Conservation (phyloP, 1,284 basidiomycete species). For the Boletus putidus region DNA sequence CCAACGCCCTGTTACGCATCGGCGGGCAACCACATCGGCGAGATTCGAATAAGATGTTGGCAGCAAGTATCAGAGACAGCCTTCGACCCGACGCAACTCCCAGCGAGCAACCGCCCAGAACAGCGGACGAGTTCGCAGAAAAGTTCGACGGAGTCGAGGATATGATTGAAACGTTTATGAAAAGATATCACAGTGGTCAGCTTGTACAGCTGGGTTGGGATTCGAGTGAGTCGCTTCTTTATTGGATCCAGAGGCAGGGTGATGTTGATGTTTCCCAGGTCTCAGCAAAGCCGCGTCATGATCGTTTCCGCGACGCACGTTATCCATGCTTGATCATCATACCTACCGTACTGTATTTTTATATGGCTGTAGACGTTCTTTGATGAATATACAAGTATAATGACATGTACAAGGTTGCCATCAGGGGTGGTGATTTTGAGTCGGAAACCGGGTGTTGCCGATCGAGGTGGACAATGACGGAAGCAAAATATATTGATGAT, state of each 20-base stretch:
- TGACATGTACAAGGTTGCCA: slow-evolving; percentile 22
- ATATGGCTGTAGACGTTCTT: neutral
- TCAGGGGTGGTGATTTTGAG: neutral
- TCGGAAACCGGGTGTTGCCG: slow-evolving; percentile 28
- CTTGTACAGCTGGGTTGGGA: slow-evolving; percentile 33
- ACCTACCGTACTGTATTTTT: slow-evolving; percentile 22
- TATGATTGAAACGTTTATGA: slow-evolving; percentile 28
- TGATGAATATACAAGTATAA: slow-evolving; percentile 22
- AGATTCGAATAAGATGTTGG: slow-evolving; percentile 4
- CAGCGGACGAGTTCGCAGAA: slow-evolving; percentile 26
- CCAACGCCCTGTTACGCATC: neutral
- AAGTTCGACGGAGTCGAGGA: slow-evolving; percentile 25
- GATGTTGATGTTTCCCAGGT: slow-evolving; percentile 16
- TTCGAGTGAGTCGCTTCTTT: slow-evolving; percentile 21
- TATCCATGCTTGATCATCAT: neutral
- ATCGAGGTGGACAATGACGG: slow-evolving; percentile 27
- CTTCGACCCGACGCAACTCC: neutral
- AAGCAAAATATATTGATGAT: slow-evolving; percentile 5
- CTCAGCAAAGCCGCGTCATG: slow-evolving; percentile 2
- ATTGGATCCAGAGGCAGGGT: too few species aligned
- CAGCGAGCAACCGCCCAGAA: slow-evolving; percentile 18
- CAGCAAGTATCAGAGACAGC: slow-evolving; percentile 14
- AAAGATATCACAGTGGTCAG: slow-evolving; percentile 23
- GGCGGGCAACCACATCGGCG: neutral
- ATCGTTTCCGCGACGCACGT: neutral